Evolutionary conservation across 495 filamentous ascomycete species (phyloP).

Genomic region (Penicillium lividum): DNA sequence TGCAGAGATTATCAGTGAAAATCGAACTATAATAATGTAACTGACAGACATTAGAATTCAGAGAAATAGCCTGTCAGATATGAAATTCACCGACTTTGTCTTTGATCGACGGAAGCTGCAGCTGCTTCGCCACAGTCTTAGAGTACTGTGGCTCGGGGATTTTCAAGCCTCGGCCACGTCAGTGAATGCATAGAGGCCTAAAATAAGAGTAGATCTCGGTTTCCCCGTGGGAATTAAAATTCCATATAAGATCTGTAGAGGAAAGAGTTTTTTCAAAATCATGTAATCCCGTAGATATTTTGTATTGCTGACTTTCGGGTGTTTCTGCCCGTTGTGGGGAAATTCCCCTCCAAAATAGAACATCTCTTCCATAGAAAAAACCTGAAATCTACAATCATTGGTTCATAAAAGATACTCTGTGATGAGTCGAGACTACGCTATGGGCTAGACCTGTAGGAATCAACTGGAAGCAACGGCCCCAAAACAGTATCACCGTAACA

Average conservation of each 20-base stretch:
- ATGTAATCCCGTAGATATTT: background rate
- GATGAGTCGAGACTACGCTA: constrained; percentile 25
- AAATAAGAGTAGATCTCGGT: background rate
- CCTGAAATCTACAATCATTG: constrained; percentile 31
- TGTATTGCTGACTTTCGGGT: background rate
- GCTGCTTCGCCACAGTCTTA: constrained; percentile 46
- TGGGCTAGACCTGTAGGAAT: constrained; percentile 19
- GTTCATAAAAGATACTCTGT: constrained; percentile 20
- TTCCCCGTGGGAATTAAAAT: background rate
- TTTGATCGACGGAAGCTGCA: constrained; percentile 36
- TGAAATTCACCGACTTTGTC: constrained; percentile 26
- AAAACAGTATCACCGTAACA: constrained; percentile 16
- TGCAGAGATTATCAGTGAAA: constrained; percentile 7
- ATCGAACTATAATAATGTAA: constrained; percentile 13
- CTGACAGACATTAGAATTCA: constrained; percentile 15
- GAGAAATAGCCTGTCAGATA: constrained; percentile 17
- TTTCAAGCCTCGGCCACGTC: constrained; percentile 33
- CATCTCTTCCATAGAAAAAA: constrained; percentile 17
- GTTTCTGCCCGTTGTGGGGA: constrained; percentile 7
- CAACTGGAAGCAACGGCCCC: constrained; percentile 18
- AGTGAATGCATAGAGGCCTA: constrained; percentile 22
- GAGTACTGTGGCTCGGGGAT: constrained; percentile 31
- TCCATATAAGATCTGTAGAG: background rate
- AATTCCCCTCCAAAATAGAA: constrained; percentile 1
- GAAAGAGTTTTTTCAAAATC: constrained; percentile 9